phyloP scores from a whole-genome alignment of 306 rosid genomes.

The Vicia faba region DNA sequence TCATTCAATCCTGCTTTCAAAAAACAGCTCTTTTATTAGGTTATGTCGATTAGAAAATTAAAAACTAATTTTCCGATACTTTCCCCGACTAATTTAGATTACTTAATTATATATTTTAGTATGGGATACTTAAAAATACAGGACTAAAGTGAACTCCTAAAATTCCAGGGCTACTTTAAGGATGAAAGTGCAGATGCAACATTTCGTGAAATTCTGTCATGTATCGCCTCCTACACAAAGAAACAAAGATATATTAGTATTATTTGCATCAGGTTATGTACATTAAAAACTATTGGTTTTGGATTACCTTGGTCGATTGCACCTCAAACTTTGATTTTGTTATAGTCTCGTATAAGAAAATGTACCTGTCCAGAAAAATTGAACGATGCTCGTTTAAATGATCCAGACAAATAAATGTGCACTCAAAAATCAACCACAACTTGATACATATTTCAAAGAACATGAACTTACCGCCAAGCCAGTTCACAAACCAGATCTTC shows the following conservation, averaged over 20 bases:
- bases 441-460: not conserved
- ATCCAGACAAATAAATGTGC: not conserved
- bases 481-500: constrained; percentile 88
- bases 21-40: not conserved
- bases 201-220: constrained; percentile 79
- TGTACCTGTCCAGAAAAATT: constrained; percentile 62
- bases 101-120: no score
- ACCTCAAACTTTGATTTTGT: constrained; percentile 75
- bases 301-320: constrained; percentile 59
- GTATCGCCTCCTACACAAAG: constrained; percentile 67
- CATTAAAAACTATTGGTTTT: not conserved
- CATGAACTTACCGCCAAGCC: constrained; percentile 72
- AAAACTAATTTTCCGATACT: not conserved
- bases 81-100: not conserved
- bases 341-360: constrained; percentile 87
- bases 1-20: not conserved
- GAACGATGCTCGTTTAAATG: constrained; percentile 16
- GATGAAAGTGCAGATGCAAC: constrained; percentile 68
- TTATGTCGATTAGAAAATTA: no score
- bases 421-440: constrained; percentile 22
- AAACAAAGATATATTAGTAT: constrained; percentile 14
- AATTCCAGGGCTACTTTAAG: constrained; percentile 43
- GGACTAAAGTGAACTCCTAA: not conserved
- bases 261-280: not conserved
- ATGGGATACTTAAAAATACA: no score